A percentile compares a stretch with the other conserved stretches of the same genome.
phyloP scores from a whole-genome alignment of 1,139 yeast species.

The Candida sp. region DNA sequence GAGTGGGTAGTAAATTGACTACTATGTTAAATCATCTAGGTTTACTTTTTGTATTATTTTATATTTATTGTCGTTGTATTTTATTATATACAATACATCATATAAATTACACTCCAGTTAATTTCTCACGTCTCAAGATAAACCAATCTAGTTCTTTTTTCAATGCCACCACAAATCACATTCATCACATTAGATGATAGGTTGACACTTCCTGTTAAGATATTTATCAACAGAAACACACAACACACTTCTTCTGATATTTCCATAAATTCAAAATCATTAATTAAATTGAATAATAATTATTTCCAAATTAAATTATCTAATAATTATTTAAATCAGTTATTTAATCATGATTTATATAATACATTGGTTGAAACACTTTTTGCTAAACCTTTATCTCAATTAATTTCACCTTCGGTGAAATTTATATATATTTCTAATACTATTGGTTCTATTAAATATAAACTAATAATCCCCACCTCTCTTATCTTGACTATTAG shows the following conservation, averaged over 20 bases:
- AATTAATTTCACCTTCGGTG: slow-evolving; percentile 1
- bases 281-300: slow-evolving; percentile 12
- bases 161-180: slow-evolving; percentile 8
- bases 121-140: too few species aligned
- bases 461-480: background rate
- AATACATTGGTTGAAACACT: slow-evolving; percentile 6
- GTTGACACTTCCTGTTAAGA: slow-evolving; percentile 10
- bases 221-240: slow-evolving; percentile 12
- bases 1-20: too few species aligned
- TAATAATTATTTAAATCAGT: slow-evolving; percentile 9
- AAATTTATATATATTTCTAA: slow-evolving; percentile 1
- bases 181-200: slow-evolving; percentile 9
- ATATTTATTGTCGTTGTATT: too few species aligned
- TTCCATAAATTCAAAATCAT: slow-evolving; percentile 13
- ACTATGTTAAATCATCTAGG: too few species aligned
- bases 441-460: slow-evolving; percentile 1
- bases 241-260: slow-evolving; percentile 8
- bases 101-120: too few species aligned
- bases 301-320: slow-evolving; percentile 11
- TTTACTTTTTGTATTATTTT: too few species aligned
- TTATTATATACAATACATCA: too few species aligned
- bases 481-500: background rate
- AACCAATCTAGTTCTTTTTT: too few species aligned
- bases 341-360: slow-evolving; percentile 9
- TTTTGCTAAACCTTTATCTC: slow-evolving; percentile 4